Evolutionary conservation across 2,329 filamentous ascomycete species (phyloP).

Genomic region (Paraphaeosphaeria sporulosa): DNA sequence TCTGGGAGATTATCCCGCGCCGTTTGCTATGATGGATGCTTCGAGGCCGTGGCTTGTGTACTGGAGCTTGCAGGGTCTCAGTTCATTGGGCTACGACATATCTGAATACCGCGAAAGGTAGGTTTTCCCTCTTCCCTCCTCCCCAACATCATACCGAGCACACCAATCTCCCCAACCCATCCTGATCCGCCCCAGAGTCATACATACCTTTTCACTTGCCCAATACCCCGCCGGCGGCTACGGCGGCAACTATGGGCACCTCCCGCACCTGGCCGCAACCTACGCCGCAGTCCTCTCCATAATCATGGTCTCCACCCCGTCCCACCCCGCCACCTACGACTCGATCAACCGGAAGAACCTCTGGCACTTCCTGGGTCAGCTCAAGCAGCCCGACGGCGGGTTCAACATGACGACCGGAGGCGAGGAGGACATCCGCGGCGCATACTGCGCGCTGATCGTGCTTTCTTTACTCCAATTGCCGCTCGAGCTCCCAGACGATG

Average conservation of each 20-base stretch:
- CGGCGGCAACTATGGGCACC: conserved; percentile 90
- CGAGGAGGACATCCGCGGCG: conserved; percentile 92
- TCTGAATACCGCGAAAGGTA: conserved; percentile 69
- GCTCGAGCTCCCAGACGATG: conserved; percentile 75
- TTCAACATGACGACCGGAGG: conserved; percentile 87
- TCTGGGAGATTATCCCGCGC: conserved; percentile 68
- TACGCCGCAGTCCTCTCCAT: conserved; percentile 86
- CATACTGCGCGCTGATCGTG: conserved; percentile 88
- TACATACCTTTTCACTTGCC: conserved; percentile 78
- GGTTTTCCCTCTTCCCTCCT: conserved; percentile 33
- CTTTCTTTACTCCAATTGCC: conserved; percentile 86
- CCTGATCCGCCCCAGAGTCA: conserved; percentile 57
- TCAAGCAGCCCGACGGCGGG: conserved; percentile 90
- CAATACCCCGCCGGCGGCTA: conserved; percentile 88
- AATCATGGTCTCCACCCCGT: conserved; percentile 64
- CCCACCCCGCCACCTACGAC: conserved; percentile 60
- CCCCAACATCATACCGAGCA: background rate
- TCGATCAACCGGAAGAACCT: conserved; percentile 82
- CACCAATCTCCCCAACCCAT: background rate
- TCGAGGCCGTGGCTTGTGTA: conserved; percentile 94
- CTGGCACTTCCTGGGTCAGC: conserved; percentile 87
- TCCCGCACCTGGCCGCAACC: conserved; percentile 85
- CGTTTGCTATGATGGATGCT: conserved; percentile 80
- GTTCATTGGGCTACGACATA: conserved; percentile 77
- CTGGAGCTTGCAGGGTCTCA: conserved; percentile 82